phyloP scores from a whole-genome alignment of 1,139 yeast genomes.

The Yamadazyma atmosphaerica region DNA sequence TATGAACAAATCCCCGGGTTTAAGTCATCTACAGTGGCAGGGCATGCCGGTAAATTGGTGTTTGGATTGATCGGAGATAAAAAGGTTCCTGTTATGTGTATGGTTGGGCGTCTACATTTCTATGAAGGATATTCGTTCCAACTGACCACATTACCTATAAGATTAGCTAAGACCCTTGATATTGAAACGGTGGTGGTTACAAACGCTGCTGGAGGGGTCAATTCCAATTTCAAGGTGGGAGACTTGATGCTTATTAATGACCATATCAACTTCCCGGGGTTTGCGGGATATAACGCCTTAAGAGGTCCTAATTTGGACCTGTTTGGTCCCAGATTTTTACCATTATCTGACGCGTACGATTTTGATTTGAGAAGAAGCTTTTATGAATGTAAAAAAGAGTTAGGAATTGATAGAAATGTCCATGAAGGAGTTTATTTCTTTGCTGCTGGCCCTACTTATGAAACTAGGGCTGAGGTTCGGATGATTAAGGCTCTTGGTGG shows the following conservation, averaged over 20 bases:
- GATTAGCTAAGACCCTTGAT: slow-evolving; percentile 68
- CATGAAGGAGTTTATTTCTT: slow-evolving; percentile 87
- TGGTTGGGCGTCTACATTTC: slow-evolving; percentile 91
- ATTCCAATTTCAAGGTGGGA: slow-evolving; percentile 67
- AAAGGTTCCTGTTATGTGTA: slow-evolving; percentile 79
- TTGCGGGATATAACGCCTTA: slow-evolving; percentile 85
- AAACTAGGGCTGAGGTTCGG: slow-evolving; percentile 89
- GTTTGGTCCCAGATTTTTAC: slow-evolving; percentile 85
- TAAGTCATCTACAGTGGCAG: slow-evolving; percentile 77
- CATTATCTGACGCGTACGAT: slow-evolving; percentile 89
- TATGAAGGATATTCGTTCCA: slow-evolving; percentile 86
- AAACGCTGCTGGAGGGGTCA: slow-evolving; percentile 93
- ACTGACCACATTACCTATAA: slow-evolving; percentile 82
- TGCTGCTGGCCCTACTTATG: slow-evolving; percentile 94
- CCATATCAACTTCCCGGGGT: slow-evolving; percentile 88
- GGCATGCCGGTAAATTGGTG: slow-evolving; percentile 82
- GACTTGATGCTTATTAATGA: slow-evolving; percentile 89
- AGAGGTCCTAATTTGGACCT: slow-evolving; percentile 81
- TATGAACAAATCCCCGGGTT: slow-evolving; percentile 81
- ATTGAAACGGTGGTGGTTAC: slow-evolving; percentile 70
- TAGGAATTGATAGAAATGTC: slow-evolving; percentile 57
- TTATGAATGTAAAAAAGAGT: slow-evolving; percentile 49
- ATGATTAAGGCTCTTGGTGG: slow-evolving; percentile 74
- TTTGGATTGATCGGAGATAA: slow-evolving; percentile 74
- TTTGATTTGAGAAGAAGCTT: slow-evolving; percentile 62